Base-by-base conservation (phyloP, 768 basidiomycete species). In the Trametes gibbosa region DNA sequence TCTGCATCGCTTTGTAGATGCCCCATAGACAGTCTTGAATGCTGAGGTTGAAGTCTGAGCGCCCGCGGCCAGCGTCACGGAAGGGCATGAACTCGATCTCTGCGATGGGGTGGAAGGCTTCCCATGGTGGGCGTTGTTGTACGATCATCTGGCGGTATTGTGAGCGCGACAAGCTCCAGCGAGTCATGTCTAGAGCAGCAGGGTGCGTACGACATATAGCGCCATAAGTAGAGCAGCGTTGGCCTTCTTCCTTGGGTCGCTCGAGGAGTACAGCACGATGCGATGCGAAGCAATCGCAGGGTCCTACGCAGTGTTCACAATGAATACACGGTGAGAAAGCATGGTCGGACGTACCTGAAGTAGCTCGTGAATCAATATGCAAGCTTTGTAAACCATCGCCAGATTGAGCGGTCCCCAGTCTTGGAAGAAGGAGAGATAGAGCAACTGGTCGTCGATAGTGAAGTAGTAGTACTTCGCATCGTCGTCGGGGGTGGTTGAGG, bases 151-250 rank as follows among this genome's bases (percentile, higher is more conserved):
- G 48, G 6, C 23, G 16, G 3, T n/a, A 27, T 5, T 32, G 32
- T 56, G 17, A 48, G n/a, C 39, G 34, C 35, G 35, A 1, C 42
- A 0, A 1, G 19, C 19, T 5, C 16, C 29, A 32, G 10, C 10
- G 5, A 5, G 29, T 10, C 29, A n/a, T 14, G 37, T 21, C 47
- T 46, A 59, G 37, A 46, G 48, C 49, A 52, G 25, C 29, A 43
- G 23, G 34, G 37, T 46, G 81, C 93, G 61, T 68, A 98, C 96
- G 50, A 91, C 85, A 71, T 93, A 98, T 46, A 98, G 83, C 12
- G 95, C 88, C 79, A 98, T 90, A 25, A 98, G 76, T n/a, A 98
- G 76, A 0, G 95, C 95, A 5, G 96, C 92, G 68, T 98, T 98
- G 6, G 94, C 92, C 72, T 98, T 98, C 64, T 81, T 80, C 66